Evolutionary conservation across 305 asterid species (phyloP).

Genomic region (Fraxinus paxiana): DNA sequence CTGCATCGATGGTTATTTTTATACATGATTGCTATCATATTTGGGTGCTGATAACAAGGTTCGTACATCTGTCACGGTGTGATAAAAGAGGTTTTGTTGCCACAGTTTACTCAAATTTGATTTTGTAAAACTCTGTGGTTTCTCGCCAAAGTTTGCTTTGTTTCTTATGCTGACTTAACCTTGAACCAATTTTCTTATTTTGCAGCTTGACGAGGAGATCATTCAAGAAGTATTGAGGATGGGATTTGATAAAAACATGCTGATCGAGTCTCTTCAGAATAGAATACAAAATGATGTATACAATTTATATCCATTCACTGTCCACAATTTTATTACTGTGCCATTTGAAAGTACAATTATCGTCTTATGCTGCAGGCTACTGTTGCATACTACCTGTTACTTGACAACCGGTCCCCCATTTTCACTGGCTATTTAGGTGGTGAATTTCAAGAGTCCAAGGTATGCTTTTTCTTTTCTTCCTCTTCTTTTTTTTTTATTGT

Average conservation of each 20-base stretch:
- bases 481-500: too few species aligned
- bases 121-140: neutral
- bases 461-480: too few species aligned
- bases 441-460: slow-evolving; percentile 73
- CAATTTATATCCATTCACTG: slow-evolving; percentile 16
- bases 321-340: slow-evolving; percentile 13
- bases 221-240: slow-evolving; percentile 65
- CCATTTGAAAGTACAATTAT: slow-evolving; percentile 1
- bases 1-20: neutral
- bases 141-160: neutral
- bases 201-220: slow-evolving; percentile 84
- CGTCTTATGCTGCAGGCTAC: slow-evolving; percentile 60
- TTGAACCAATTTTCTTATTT: slow-evolving; percentile 20
- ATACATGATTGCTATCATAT: neutral
- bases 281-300: slow-evolving; percentile 82
- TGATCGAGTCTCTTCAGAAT: slow-evolving; percentile 67
- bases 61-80: neutral
- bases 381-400: slow-evolving; percentile 77
- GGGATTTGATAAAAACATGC: slow-evolving; percentile 65
- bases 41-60: neutral
- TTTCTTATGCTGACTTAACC: slow-evolving; percentile 5
- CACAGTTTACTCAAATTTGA: neutral
- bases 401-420: slow-evolving; percentile 63
- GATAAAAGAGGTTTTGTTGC: neutral
- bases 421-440: slow-evolving; percentile 74